Evolutionary conservation across 2,329 filamentous ascomycete species (phyloP), one percentile per base, ranked within the genome.

Genomic region (Colletotrichum incanum): DNA sequence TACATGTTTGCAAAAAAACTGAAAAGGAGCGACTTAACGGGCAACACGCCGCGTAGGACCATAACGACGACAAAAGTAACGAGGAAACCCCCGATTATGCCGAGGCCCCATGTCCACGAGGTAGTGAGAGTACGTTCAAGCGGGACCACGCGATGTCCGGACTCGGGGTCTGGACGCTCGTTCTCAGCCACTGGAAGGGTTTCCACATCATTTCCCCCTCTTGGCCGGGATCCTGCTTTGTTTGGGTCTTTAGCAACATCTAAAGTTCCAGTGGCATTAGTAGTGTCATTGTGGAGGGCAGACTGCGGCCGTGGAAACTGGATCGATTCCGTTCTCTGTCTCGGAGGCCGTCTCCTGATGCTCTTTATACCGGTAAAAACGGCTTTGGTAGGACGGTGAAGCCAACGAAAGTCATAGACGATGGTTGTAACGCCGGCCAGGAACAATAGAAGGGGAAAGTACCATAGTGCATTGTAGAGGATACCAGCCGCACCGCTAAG

Each of bases 401-500:
- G 75, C 81, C 87, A 86, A 52, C 85, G 83, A 54, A 82, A 83
- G 79, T 94, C 92, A 83, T 89, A 90, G 0, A 88, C 65, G 0
- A 90, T 79, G 0, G 89, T 88, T 0, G 80, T 79, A 1, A 86
- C 14, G 0, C 92, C 92, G 0, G 86, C 88, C 1, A 84, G 74
- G 0, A 87, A 75, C 80, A 94, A 91, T 5, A 94, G 77, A 0
- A 89, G 76, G 0, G 93, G 93, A 56, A 94, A 94, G 75, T 93
- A 95, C 93, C 93, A 95, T 0, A 94, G 80, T 0, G 92, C 89
- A 61, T 90, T 93, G 75, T 94, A 94, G 60, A 93, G 84, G 74
- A 94, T 81, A 0, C 92, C 93, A 0, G 91, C 92, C 11, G 87
- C 85, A 0, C 85, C 93, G 3, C 88, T 88, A 8, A 91, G 76